A percentile compares a stretch with the other conserved stretches of the same genome.
phyloP scores from a whole-genome alignment of 805 yeast genomes.

The Saccharomycopsis sp. region DNA sequence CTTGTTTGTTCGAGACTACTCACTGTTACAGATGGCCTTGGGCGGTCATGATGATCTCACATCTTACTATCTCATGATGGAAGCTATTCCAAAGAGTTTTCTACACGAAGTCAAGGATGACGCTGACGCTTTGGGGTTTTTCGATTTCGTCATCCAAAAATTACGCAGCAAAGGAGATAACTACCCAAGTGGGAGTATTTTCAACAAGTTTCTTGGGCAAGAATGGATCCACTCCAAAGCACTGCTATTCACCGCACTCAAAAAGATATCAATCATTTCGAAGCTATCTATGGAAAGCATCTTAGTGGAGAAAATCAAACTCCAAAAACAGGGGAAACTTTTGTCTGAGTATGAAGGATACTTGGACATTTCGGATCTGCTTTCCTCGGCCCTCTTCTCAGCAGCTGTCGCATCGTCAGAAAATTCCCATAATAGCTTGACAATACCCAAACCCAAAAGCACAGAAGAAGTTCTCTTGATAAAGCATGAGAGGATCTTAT shows the following conservation, averaged over 20 bases:
- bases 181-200: not conserved
- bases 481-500: not conserved
- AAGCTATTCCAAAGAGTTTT: conserved; percentile 13
- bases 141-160: not conserved
- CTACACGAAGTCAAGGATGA: not conserved
- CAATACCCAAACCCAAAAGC: not conserved
- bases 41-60: not conserved
- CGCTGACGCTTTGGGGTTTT: no score
- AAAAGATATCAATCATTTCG: not conserved
- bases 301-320: not conserved
- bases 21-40: not conserved
- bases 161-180: not conserved
- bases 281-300: not conserved
- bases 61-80: conserved; percentile 7
- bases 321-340: not conserved
- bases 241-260: not conserved
- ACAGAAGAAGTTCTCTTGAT: not conserved
- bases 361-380: not conserved
- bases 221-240: not conserved
- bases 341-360: no score
- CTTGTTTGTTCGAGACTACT: conserved; percentile 16
- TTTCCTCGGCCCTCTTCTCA: not conserved
- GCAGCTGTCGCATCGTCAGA: not conserved
- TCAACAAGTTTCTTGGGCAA: not conserved
- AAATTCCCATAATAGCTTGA: not conserved